These are phyloP conservation scores for Aspergillus ochraceoroseus DNA, from an alignment of 2,329 filamentous ascomycete species.

Conservation along the genomic window DNA sequence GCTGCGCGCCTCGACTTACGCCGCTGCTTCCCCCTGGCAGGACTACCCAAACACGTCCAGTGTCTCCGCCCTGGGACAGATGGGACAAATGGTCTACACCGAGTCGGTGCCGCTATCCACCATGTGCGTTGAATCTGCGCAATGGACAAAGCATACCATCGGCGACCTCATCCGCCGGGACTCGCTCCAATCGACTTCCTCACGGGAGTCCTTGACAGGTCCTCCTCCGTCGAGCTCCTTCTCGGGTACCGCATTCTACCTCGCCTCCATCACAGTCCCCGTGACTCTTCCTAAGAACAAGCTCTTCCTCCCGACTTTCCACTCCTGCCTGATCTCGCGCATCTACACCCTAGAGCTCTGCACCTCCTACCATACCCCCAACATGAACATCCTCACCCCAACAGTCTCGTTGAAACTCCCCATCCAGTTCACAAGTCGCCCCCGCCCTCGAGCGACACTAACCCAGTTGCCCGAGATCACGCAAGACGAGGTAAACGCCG, in stretches of 20 bases:
- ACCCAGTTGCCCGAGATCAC: constrained; percentile 15
- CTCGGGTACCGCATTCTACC: constrained; percentile 52
- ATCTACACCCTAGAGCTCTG: constrained; percentile 58
- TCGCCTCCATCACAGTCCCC: constrained; percentile 59
- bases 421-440: constrained; percentile 38
- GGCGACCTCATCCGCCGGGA: constrained; percentile 29
- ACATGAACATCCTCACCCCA: constrained; percentile 40
- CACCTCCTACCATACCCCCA: constrained; percentile 52
- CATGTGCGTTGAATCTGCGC: constrained; percentile 53
- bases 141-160: constrained; percentile 51
- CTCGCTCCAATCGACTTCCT: constrained; percentile 29
- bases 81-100: constrained; percentile 49
- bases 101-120: constrained; percentile 52
- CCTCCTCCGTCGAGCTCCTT: constrained; percentile 44
- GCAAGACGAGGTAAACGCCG: constrained; percentile 20
- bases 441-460: constrained; percentile 9
- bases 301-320: constrained; percentile 63
- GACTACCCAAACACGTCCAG: constrained; percentile 46
- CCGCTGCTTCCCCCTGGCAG: constrained; percentile 48
- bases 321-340: constrained; percentile 62
- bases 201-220: constrained; percentile 28
- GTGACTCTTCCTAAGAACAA: constrained; percentile 58
- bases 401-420: constrained; percentile 42
- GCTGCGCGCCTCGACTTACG: constrained; percentile 56
- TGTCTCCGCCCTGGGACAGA: constrained; percentile 38